Base-by-base conservation (phyloP, 2,329 filamentous ascomycete genomes). In the Penicillium sp. region DNA sequence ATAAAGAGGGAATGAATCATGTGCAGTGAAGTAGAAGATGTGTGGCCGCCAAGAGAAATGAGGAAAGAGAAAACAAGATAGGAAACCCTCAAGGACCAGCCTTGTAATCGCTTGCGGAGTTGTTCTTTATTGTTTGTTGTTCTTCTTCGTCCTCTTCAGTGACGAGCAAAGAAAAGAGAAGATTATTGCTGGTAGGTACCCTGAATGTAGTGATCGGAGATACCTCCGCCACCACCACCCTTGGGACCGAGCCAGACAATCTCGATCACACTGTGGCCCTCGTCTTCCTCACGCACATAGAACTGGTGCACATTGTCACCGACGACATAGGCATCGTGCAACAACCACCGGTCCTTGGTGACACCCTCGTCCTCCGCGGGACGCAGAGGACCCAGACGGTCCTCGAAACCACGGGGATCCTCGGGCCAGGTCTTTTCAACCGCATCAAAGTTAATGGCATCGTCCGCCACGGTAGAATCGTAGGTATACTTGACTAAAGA, bases 391-490 rank as follows among this genome's bases (percentile, higher is more conserved):
- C 78, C 79, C 10, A 80, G 68, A 26, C 77, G 75, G 40, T 71
- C 67, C 58, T 80, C 77, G 63, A 76, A 80, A 28, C 77, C 78
- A 44, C 67, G 71, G n/a, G 76, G 73, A 56, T 80, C 78, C 45
- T 79, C 78, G 12, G 77, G 74, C 78, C 78, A 80, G 17, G 78
- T 80, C 72, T 79, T 79, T 66, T 80, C 79, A n/a, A 73, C 70
- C 26, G 75, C 71, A 61, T 80, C 76, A 28, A 80, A 80, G 66
- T 79, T 74, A 61, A 80, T 78, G n/a, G 72, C 74, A 67, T 78
- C 73, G 54, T 78, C 74, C 1, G 75, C 71, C 4, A 74, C 72
- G 47, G 70, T 68, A 56, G 73, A 70, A 28, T 73, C 73, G 47
- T 79, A 75, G 1, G 76, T 79, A 61, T 81, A 80, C 63, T 77